Percentiles rank a stretch among this genome's conserved stretches.
Conservation (phyloP, 768 basidiomycete genomes). For the Hygrophorus pudorinus region DNA sequence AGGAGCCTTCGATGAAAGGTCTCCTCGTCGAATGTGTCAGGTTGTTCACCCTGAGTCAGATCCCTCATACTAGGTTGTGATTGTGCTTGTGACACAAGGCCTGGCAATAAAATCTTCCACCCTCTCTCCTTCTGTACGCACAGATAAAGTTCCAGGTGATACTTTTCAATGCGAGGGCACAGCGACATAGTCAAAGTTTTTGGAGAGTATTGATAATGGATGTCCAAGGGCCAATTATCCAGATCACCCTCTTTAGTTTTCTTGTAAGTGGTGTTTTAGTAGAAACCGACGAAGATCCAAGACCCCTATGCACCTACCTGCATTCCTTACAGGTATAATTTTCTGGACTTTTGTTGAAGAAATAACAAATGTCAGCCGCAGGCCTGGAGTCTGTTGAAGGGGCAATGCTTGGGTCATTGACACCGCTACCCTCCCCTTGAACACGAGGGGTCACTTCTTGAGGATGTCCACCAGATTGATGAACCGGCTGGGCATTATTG, state of each 20-base stretch:
- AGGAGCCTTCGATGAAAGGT: not conserved
- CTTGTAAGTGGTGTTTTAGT: not conserved
- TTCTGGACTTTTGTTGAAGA: slow-evolving; percentile 1
- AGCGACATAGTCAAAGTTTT: slow-evolving; percentile 1
- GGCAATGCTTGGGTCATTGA: not conserved
- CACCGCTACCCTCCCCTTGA: not conserved
- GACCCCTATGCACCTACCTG: not conserved
- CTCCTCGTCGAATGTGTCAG: not conserved
- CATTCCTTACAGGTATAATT: not conserved
- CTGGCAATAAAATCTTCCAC: no score
- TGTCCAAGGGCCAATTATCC: not conserved
- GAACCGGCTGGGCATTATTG: not conserved
- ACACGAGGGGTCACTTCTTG: not conserved
- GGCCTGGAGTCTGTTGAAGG: not conserved
- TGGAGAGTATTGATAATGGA: slow-evolving; percentile 1
- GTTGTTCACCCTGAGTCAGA: not conserved
- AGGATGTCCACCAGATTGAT: not conserved
- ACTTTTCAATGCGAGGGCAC: slow-evolving; percentile 1
- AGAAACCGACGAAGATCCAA: slow-evolving; percentile 1
- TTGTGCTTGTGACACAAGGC: not conserved
- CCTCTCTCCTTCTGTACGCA: not conserved
- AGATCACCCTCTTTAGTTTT: not conserved
- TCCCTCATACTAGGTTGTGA: not conserved
- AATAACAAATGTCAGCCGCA: slow-evolving; percentile 1
- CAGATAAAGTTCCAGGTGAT: slow-evolving; percentile 1